phyloP scores from a whole-genome alignment of 202 grass and related monocot genomes.

The Hordeum pubiflorum region DNA sequence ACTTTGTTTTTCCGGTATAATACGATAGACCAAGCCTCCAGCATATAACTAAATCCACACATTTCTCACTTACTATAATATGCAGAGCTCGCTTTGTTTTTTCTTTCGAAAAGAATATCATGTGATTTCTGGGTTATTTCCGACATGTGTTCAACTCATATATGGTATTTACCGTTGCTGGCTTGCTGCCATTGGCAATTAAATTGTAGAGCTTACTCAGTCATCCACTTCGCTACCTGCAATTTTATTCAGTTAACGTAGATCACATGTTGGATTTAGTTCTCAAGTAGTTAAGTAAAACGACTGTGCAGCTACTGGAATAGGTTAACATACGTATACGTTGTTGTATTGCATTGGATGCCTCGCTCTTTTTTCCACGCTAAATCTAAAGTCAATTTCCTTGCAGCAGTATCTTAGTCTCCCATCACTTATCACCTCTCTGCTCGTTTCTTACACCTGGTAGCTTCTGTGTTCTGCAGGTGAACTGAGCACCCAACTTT shows the following conservation, averaged over 20 bases:
- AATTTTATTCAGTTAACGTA: neutral
- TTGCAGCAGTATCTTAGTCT: neutral
- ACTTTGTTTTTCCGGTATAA: neutral
- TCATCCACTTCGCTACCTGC: neutral
- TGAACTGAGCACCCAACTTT: conserved; percentile 21
- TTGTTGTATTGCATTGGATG: neutral
- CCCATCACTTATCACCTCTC: neutral
- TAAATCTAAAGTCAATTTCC: neutral
- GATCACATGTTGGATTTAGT: neutral
- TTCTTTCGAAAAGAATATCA: neutral
- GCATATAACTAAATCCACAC: no score
- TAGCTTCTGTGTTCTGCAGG: conserved; percentile 16
- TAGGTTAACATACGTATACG: neutral
- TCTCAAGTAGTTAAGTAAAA: neutral
- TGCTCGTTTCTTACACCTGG: neutral
- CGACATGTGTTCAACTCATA: neutral
- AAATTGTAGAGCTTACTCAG: neutral
- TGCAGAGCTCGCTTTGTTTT: neutral
- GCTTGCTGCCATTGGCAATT: neutral
- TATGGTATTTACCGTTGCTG: neutral
- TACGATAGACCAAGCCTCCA: no score
- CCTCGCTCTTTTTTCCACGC: neutral
- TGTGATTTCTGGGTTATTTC: neutral
- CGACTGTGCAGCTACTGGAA: neutral
- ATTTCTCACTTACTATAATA: neutral